Conservation (phyloP, 2,329 filamentous ascomycete species). For the Zasmidium citrigriseum region DNA sequence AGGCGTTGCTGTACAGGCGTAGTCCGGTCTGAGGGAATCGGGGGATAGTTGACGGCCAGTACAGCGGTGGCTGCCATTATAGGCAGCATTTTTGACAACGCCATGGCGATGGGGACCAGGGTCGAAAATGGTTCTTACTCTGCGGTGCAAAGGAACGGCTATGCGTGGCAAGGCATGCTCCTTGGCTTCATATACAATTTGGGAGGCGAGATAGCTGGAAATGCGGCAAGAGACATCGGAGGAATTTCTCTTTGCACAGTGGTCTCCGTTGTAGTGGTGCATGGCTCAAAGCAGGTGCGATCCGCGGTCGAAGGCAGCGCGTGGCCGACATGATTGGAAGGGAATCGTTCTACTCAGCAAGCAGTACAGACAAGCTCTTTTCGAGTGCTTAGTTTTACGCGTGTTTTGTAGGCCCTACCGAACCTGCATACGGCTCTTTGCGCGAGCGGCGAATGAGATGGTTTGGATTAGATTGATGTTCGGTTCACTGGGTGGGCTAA, state of each 20-base stretch:
- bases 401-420: neutral
- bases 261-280: neutral
- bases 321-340: neutral
- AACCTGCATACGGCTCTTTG: neutral
- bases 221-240: neutral
- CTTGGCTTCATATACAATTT: too few relatives aligned
- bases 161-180: too few relatives aligned
- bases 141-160: too few relatives aligned
- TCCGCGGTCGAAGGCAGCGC: neutral
- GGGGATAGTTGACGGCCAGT: constrained; percentile 39
- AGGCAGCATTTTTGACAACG: neutral
- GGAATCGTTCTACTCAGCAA: neutral
- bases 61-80: constrained; percentile 11
- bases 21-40: constrained; percentile 51
- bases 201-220: neutral
- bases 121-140: neutral
- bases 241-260: neutral
- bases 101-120: neutral
- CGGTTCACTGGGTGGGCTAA: neutral
- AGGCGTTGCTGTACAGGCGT: constrained; percentile 59
- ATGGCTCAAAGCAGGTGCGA: neutral
- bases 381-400: neutral
- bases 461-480: neutral
- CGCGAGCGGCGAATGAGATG: neutral
- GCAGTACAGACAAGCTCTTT: neutral